These are phyloP conservation scores for Colletotrichum spinosum DNA, from an alignment of 2,329 filamentous ascomycete species.

Conservation along the genomic window DNA sequence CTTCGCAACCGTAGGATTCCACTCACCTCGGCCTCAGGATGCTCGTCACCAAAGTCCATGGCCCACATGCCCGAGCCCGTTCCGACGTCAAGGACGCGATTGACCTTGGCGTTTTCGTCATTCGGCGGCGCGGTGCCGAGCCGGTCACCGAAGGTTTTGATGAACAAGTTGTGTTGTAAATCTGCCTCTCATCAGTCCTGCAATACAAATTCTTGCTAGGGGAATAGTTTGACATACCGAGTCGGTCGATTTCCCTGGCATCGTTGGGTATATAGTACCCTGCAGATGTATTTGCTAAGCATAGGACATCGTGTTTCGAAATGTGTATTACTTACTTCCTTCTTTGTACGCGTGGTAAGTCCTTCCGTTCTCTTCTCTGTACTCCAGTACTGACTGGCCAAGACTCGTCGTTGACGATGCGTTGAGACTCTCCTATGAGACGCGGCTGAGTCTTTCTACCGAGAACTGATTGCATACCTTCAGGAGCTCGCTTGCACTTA, in stretches of 20 bases:
- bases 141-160: constrained; percentile 40
- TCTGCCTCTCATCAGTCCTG: constrained; percentile 34
- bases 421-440: no score
- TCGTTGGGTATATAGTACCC: constrained; percentile 7
- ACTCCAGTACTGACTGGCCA: no score
- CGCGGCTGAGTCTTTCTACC: no score
- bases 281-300: background rate
- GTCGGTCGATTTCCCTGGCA: constrained; percentile 45
- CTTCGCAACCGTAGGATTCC: accelerated
- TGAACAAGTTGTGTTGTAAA: constrained; percentile 44
- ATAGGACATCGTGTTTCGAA: no score
- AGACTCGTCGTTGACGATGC: no score
- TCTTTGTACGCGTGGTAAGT: no score
- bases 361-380: no score
- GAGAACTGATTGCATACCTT: no score
- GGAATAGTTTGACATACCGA: constrained; percentile 10
- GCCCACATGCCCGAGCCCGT: constrained; percentile 48
- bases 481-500: no score
- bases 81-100: constrained; percentile 45
- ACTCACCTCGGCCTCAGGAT: constrained; percentile 43
- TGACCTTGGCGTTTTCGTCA: constrained; percentile 37
- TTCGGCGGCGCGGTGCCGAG: constrained; percentile 38
- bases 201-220: no score
- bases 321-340: no score
- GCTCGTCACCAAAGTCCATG: constrained; percentile 46